Evolutionary conservation across 2,329 filamentous ascomycete genomes (phyloP).

Genomic region (Venturia pyrina): DNA sequence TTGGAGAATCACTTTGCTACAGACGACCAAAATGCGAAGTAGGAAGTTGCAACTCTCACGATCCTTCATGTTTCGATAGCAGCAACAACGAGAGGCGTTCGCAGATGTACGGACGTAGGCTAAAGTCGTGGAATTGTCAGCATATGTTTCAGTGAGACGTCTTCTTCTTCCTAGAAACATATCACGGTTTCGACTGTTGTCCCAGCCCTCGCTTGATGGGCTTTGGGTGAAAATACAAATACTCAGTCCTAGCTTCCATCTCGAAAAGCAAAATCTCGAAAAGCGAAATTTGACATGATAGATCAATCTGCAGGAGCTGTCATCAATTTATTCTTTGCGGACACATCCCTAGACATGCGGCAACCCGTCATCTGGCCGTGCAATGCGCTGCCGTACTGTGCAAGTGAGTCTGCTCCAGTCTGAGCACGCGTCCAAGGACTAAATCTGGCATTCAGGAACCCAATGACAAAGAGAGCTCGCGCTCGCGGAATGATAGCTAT

Average conservation of each 20-base stretch:
- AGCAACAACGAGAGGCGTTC: neutral
- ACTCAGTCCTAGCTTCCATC: neutral
- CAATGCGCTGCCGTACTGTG: neutral
- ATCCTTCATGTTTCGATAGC: neutral
- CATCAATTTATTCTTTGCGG: neutral
- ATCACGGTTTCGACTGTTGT: neutral
- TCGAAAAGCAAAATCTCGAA: neutral
- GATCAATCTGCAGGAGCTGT: neutral
- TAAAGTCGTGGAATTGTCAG: neutral
- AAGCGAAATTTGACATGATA: neutral
- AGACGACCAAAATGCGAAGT: neutral
- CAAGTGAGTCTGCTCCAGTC: neutral
- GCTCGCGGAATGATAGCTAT: neutral
- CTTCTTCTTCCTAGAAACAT: neutral
- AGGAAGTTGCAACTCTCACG: neutral
- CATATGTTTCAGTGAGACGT: neutral
- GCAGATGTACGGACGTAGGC: neutral
- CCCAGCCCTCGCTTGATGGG: neutral
- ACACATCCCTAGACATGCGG: neutral
- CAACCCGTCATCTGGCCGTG: no score
- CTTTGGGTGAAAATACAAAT: neutral
- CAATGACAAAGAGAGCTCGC: neutral
- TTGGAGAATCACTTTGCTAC: neutral
- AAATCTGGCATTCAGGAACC: neutral
- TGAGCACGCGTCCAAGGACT: neutral